These are phyloP conservation scores for Entamoeba dispar DNA, from an alignment of 208 protist genomes.

Conservation along the genomic window DNA sequence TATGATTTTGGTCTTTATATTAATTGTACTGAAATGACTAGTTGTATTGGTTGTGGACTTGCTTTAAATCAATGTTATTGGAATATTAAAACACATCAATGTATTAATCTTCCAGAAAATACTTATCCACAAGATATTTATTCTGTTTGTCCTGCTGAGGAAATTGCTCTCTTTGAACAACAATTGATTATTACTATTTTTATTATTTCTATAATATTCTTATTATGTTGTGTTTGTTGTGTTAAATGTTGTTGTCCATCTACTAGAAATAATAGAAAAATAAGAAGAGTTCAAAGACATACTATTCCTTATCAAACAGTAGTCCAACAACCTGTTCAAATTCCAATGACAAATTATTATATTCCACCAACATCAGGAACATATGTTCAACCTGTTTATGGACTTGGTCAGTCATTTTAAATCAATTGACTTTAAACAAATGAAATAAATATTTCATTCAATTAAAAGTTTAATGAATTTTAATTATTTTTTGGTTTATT, in stretches of 20 bases:
- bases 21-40: not conserved
- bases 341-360: not conserved
- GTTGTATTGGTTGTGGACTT: not conserved
- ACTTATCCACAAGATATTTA: not conserved
- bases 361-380: not conserved
- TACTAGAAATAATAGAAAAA: not conserved
- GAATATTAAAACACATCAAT: not conserved
- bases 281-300: not conserved
- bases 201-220: not conserved
- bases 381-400: not conserved
- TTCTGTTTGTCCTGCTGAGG: not conserved
- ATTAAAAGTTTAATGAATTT: too few species aligned
- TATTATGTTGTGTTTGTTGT: not conserved
- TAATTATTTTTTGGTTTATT: too few species aligned
- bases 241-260: not conserved
- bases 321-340: not conserved
- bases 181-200: not conserved
- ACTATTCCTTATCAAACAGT: not conserved
- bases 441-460: too few species aligned
- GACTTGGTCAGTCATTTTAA: too few species aligned
- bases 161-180: not conserved
- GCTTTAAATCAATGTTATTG: not conserved
- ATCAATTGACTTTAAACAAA: too few species aligned
- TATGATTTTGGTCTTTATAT: not conserved
- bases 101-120: not conserved